Evolutionary conservation across 345 rosid genomes (phyloP).

Genomic region (Citropsis articulata): DNA sequence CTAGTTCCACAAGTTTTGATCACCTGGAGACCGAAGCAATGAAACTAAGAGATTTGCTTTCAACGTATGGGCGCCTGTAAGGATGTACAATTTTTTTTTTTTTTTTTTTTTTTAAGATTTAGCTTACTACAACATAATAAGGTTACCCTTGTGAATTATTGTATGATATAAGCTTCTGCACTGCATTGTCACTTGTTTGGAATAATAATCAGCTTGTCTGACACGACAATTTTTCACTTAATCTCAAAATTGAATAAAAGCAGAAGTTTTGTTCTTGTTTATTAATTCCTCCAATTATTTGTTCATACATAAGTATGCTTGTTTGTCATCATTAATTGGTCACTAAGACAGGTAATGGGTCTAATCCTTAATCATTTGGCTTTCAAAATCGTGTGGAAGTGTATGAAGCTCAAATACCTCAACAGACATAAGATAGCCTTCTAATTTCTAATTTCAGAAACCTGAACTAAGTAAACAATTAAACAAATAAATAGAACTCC

Average conservation of each 20-base stretch:
- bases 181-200: neutral
- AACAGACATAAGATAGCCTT: neutral
- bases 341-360: neutral
- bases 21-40: constrained; percentile 51
- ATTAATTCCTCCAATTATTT: neutral
- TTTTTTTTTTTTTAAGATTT: too few relatives aligned
- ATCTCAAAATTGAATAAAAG: neutral
- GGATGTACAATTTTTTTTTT: neutral
- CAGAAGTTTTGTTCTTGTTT: neutral
- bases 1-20: constrained; percentile 59
- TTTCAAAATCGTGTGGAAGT: neutral
- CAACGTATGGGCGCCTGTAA: constrained; percentile 57
- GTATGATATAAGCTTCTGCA: neutral
- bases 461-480: neutral
- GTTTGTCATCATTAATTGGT: neutral
- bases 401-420: neutral
- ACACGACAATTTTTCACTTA: neutral
- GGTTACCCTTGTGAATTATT: neutral
- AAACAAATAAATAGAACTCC: neutral
- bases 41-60: constrained; percentile 49
- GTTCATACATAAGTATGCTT: neutral
- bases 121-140: neutral
- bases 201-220: constrained; percentile 6
- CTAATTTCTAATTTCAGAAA: neutral
- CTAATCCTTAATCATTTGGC: neutral